phyloP scores from a whole-genome alignment of 2,329 filamentous ascomycete genomes.

The Aspergillus thermomutatus region DNA sequence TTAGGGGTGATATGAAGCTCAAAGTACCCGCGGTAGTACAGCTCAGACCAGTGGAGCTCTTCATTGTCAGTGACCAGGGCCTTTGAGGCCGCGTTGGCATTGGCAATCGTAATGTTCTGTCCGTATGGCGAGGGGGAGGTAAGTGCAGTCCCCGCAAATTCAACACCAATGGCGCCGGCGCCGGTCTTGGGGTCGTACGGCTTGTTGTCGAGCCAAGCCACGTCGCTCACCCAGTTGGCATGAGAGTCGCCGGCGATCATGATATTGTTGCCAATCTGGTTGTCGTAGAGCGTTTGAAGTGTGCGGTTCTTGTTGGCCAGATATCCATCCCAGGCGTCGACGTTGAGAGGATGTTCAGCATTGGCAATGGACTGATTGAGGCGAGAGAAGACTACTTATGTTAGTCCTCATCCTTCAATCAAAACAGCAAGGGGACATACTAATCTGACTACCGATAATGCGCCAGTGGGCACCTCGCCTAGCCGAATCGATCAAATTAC shows the following conservation, averaged over 20 bases:
- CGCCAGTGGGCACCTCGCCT: slow-evolving; percentile 67
- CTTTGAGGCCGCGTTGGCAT: slow-evolving; percentile 48
- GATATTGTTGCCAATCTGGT: slow-evolving; percentile 69
- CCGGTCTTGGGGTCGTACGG: slow-evolving; percentile 54
- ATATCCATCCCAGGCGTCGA: slow-evolving; percentile 65
- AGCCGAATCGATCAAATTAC: slow-evolving; percentile 55
- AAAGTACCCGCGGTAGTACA: slow-evolving; percentile 73
- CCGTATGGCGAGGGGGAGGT: slow-evolving; percentile 57
- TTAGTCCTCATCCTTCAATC: slow-evolving; percentile 5
- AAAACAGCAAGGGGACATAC: slow-evolving; percentile 13
- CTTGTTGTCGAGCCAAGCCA: slow-evolving; percentile 55
- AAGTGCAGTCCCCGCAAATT: slow-evolving; percentile 66
- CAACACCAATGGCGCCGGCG: slow-evolving; percentile 56
- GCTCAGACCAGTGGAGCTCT: slow-evolving; percentile 69
- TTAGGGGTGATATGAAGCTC: slow-evolving; percentile 58
- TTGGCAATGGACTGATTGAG: slow-evolving; percentile 27
- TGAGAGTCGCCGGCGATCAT: slow-evolving; percentile 70
- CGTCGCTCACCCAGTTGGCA: slow-evolving; percentile 60
- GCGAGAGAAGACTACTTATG: neutral
- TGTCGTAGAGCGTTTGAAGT: slow-evolving; percentile 61
- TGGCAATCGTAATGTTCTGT: slow-evolving; percentile 51
- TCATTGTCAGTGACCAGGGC: slow-evolving; percentile 46
- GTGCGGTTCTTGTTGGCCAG: slow-evolving; percentile 69
- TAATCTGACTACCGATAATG: slow-evolving; percentile 66
- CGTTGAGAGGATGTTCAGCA: slow-evolving; percentile 45